phyloP scores from a whole-genome alignment of 2,329 filamentous ascomycete genomes.

The Xylariaceae sp. region DNA sequence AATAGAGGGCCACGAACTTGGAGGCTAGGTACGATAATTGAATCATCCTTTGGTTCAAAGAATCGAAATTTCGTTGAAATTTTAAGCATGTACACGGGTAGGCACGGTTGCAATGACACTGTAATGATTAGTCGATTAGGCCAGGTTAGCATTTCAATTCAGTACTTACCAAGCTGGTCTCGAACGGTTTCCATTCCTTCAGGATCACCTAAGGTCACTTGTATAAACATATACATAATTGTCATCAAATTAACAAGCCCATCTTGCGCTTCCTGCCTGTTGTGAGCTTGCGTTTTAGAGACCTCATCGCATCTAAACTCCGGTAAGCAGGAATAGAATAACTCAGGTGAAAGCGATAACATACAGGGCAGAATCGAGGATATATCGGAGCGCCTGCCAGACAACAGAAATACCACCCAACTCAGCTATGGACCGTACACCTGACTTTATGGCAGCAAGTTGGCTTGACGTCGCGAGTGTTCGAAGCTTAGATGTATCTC shows the following conservation, averaged over 20 bases:
- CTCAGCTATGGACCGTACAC: constrained; percentile 57
- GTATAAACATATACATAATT: constrained; percentile 65
- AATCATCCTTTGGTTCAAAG: constrained; percentile 26
- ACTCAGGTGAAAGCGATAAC: constrained; percentile 30
- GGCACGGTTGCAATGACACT: constrained; percentile 67
- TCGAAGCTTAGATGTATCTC: constrained; percentile 51
- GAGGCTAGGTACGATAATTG: constrained; percentile 59
- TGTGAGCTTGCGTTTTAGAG: constrained; percentile 46
- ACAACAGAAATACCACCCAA: constrained; percentile 57
- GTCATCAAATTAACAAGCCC: constrained; percentile 68
- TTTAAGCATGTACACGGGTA: constrained; percentile 75
- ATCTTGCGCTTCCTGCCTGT: constrained; percentile 60
- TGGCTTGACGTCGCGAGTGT: constrained; percentile 60
- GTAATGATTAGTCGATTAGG: constrained; percentile 31
- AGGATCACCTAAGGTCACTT: constrained; percentile 60
- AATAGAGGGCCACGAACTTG: constrained; percentile 53
- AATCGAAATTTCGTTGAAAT: constrained; percentile 70
- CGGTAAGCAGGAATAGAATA: constrained; percentile 38
- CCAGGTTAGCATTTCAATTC: background rate
- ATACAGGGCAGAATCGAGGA: constrained; percentile 61
- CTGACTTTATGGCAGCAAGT: constrained; percentile 63
- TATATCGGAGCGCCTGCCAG: constrained; percentile 56
- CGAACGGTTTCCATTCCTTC: constrained; percentile 54
- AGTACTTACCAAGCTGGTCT: constrained; percentile 56
- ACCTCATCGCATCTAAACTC: constrained; percentile 53